These are phyloP conservation scores for Botrytis elliptica DNA, from an alignment of 2,329 filamentous ascomycete genomes.

Conservation along the genomic window DNA sequence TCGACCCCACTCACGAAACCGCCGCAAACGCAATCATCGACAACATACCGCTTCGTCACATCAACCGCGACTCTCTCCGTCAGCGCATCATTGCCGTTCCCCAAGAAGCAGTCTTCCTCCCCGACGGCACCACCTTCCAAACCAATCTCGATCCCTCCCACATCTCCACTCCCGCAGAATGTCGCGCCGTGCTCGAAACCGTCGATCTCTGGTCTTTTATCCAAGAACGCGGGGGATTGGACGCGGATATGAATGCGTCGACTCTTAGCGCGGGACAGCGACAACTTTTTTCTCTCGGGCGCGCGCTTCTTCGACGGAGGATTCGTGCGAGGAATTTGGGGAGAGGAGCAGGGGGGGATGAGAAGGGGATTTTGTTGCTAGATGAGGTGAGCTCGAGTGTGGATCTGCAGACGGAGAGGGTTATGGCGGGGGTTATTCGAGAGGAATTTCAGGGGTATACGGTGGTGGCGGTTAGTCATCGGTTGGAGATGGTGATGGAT, in stretches of 20 bases:
- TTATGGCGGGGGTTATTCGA: background rate
- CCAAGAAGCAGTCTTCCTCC: background rate
- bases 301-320: background rate
- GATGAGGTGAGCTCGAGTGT: background rate
- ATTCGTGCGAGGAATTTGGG: background rate
- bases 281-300: background rate
- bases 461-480: background rate
- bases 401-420: background rate
- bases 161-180: background rate
- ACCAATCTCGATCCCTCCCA: background rate
- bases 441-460: background rate
- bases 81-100: background rate
- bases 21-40: background rate
- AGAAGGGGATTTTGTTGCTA: background rate
- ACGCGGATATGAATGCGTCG: background rate
- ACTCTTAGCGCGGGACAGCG: background rate
- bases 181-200: background rate
- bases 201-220: background rate
- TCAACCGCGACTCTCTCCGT: background rate
- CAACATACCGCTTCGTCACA: background rate
- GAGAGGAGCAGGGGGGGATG: background rate
- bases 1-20: background rate
- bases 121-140: background rate
- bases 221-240: background rate
- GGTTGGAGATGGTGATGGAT: background rate